Evolutionary conservation across 2,329 filamentous ascomycete genomes (phyloP), one percentile per base, ranked within the genome.

Genomic region (Arthrinium puccinioides): DNA sequence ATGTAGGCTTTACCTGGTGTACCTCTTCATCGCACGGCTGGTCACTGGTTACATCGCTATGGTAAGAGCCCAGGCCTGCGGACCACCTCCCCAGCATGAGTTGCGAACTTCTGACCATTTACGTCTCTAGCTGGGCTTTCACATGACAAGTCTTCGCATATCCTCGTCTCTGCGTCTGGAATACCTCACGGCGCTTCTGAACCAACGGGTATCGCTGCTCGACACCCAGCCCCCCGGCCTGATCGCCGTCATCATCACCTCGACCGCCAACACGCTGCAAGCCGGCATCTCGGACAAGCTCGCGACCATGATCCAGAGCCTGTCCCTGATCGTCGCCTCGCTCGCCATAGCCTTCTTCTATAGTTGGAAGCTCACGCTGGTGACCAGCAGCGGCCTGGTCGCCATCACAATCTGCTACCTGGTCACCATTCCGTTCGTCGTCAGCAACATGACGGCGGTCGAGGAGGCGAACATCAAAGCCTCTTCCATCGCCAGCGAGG

Each of bases 11-110:
- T 85, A 79, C 54, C 79, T 87, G 52, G 70, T 87, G 31, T 82
- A 79, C 41, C 64, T 88, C 9, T 88, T 87, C 54, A 59, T 86
- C 25, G 82, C 65, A 8, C 78, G 82, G 31, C 78, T 84, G 44
- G 52, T 65, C 7, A 61, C 83, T 18, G 76, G 74, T 42, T 86
- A 84, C 46, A 61, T 80, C 40, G 69, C 72, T 40, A 74, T 72
- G 47, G 67, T 68, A 59, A 61, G 62, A 45, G 20, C 8, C 27
- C 19, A 26, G 28, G n/a, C 28, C 10, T 10, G 8, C 20, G 21
- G 9, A 21, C 13, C 11, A 7, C 8, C 18, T 15, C 26, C 2
- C n/a, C 7, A 15, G 14, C 13, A 10, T 3, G 6, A 9, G 15
- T 16, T 29, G 4, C 6, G 15, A 13, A 19, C 23, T 25, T 13